Evolutionary conservation across 495 filamentous ascomycete genomes (phyloP).

Genomic region (Aspergillus steynii): DNA sequence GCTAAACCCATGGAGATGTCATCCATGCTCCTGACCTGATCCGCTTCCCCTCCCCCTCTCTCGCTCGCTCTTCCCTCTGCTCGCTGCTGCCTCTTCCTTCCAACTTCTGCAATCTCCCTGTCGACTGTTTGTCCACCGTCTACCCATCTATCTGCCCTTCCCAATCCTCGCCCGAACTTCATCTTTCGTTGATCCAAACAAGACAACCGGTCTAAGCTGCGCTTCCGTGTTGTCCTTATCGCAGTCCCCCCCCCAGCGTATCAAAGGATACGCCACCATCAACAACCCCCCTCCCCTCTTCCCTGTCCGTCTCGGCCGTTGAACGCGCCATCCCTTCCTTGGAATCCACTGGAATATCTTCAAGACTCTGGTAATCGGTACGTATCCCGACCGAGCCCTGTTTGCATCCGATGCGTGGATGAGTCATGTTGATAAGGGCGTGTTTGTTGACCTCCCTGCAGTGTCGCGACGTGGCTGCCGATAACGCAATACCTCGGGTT

Average conservation of each 20-base stretch:
- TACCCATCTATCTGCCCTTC: conserved; percentile 6
- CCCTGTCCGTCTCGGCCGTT: neutral
- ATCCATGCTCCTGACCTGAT: conserved; percentile 29
- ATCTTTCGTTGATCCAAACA: neutral
- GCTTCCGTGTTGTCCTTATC: conserved; percentile 21
- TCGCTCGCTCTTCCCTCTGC: conserved; percentile 17
- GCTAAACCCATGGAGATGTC: conserved; percentile 16
- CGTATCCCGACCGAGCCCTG: neutral
- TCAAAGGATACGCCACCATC: conserved; percentile 21
- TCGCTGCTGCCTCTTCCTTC: conserved; percentile 10
- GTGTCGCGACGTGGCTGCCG: neutral
- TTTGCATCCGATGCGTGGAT: neutral
- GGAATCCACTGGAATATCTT: neutral
- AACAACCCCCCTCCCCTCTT: neutral
- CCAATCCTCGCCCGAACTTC: neutral
- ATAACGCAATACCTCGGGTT: conserved; percentile 8
- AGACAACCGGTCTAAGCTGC: conserved; percentile 22
- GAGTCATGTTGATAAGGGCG: conserved; percentile 22
- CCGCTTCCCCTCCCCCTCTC: conserved; percentile 25
- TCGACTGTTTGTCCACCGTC: neutral
- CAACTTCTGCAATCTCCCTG: conserved; percentile 1
- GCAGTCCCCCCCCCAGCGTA: conserved; percentile 18
- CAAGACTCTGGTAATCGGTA: neutral
- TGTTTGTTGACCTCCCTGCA: conserved; percentile 9
- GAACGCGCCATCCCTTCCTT: neutral